These are phyloP conservation scores for Phaseolus lunatus DNA, from an alignment of 306 rosid species.

Conservation along the genomic window DNA sequence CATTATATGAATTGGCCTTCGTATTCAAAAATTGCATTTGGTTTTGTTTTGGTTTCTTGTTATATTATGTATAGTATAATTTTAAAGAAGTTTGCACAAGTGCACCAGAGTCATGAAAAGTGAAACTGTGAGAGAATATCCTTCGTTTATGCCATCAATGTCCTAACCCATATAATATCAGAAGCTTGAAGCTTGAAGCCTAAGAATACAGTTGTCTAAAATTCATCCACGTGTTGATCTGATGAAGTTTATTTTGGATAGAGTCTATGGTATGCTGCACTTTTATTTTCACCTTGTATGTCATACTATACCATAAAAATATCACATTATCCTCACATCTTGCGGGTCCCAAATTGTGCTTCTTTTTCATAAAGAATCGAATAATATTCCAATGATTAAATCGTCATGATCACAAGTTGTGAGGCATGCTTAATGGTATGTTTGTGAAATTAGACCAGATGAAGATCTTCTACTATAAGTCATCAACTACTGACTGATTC, in stretches of 20 bases:
- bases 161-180: neutral
- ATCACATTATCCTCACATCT: conserved; percentile 45
- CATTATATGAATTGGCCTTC: too few species aligned
- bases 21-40: too few species aligned
- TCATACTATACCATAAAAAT: conserved; percentile 22
- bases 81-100: too few species aligned
- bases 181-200: neutral
- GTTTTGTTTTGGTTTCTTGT: too few species aligned
- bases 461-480: conserved; percentile 2
- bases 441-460: neutral
- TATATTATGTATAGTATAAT: too few species aligned
- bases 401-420: conserved; percentile 35
- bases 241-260: neutral
- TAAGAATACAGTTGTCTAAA: neutral
- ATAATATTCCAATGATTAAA: conserved; percentile 37
- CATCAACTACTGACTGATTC: conserved; percentile 2
- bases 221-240: neutral
- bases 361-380: conserved; percentile 41
- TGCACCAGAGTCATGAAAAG: neutral
- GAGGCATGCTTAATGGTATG: conserved; percentile 11
- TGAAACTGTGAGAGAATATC: conserved; percentile 29
- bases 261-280: neutral
- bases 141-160: conserved; percentile 30
- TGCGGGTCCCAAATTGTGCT: conserved; percentile 11
- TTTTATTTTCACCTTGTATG: conserved; percentile 26